These are phyloP conservation scores for Phragmites australis DNA, from an alignment of 176 grass and related monocot species.

Conservation along the genomic window DNA sequence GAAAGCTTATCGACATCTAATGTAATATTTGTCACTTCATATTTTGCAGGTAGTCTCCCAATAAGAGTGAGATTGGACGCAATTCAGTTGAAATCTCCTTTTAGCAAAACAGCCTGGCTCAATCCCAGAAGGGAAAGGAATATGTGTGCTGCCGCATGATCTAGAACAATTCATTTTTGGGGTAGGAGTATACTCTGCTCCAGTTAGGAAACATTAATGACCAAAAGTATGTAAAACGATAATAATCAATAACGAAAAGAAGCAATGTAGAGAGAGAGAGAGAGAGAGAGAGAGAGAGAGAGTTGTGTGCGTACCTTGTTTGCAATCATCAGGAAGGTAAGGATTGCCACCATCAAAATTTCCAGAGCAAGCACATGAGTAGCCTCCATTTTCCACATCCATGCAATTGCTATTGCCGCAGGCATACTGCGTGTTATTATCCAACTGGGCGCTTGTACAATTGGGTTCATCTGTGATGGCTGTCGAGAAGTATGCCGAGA, in stretches of 20 bases:
- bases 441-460: not conserved
- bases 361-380: conserved; percentile 25
- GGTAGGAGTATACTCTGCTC: conserved; percentile 24
- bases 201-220: conserved; percentile 18
- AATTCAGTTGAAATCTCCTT: conserved; percentile 38
- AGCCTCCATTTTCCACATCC: conserved; percentile 33
- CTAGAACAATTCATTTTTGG: conserved; percentile 28
- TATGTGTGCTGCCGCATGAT: conserved; percentile 43
- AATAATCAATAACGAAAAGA: not conserved
- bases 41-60: conserved; percentile 33
- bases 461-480: conserved; percentile 6
- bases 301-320: conserved; percentile 18
- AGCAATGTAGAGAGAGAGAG: too few relatives aligned
- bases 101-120: conserved; percentile 40
- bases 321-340: conserved; percentile 38
- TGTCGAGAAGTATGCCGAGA: not conserved
- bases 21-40: conserved; percentile 47
- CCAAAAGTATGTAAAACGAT: not conserved
- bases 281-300: too few relatives aligned
- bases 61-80: conserved; percentile 36
- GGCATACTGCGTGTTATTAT: conserved; percentile 16
- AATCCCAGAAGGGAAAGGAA: conserved; percentile 49
- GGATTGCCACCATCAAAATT: conserved; percentile 30
- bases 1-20: conserved; percentile 39
- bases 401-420: conserved; percentile 17